Conservation (phyloP, 371 early-diverging fungal genomes). For the Actinomortierella ambigua region DNA sequence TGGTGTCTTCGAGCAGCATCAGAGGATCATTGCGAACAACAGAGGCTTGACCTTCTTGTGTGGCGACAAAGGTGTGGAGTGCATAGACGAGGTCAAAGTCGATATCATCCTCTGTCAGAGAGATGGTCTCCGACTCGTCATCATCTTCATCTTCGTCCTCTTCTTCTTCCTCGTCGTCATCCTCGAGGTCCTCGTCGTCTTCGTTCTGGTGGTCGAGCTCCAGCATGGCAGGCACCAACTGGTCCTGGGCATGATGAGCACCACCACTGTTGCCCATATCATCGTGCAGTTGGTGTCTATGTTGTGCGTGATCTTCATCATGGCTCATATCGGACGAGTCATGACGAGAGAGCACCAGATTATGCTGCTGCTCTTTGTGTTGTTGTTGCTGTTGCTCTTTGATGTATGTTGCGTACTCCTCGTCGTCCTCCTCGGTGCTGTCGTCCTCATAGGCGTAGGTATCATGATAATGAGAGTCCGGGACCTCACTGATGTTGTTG, state of each 20-base stretch:
- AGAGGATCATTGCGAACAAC: constrained; percentile 89
- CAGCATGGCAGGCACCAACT: constrained; percentile 6
- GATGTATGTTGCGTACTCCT: constrained; percentile 31
- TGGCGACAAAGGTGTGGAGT: constrained; percentile 93
- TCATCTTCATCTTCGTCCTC: constrained; percentile 55
- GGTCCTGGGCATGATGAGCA: constrained; percentile 2
- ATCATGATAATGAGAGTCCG: constrained; percentile 12
- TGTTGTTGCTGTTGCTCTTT: constrained; percentile 36
- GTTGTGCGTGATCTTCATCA: constrained; percentile 3
- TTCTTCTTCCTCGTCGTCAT: constrained; percentile 50
- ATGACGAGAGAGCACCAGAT: constrained; percentile 8
- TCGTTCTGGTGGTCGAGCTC: constrained; percentile 43
- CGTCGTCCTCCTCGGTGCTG: constrained; percentile 44
- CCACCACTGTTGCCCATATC: constrained; percentile 5
- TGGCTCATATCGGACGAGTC: constrained; percentile 7
- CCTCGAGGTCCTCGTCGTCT: constrained; percentile 48
- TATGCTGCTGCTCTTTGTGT: constrained; percentile 18
- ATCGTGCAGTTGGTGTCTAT: constrained; percentile 6
- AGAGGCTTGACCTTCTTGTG: constrained; percentile 92
- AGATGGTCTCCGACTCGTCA: constrained; percentile 61
- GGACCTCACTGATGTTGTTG: constrained; percentile 1
- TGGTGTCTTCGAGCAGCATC: constrained; percentile 92
- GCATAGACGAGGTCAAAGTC: constrained; percentile 86
- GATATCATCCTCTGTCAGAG: constrained; percentile 75
- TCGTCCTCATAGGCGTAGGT: constrained; percentile 26